Evolutionary conservation across 768 basidiomycete genomes (phyloP).

Genomic region (Amanita fuliginea): DNA sequence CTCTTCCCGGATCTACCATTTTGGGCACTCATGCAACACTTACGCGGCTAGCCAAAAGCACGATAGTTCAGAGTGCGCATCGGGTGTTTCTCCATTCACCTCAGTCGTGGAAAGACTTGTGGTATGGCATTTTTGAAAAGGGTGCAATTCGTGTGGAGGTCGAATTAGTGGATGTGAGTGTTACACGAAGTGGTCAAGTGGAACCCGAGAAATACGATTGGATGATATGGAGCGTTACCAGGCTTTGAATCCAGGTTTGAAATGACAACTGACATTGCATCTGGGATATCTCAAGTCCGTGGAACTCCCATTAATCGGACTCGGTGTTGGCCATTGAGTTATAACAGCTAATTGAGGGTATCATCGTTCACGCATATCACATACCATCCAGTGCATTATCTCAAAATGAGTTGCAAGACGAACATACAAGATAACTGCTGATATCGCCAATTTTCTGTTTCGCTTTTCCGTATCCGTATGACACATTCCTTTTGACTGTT

Average conservation of each 20-base stretch:
- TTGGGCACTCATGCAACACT: slow-evolving; percentile 27
- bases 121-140: slow-evolving; percentile 23
- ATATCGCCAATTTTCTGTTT: too few species aligned
- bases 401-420: too few species aligned
- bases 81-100: slow-evolving; percentile 28
- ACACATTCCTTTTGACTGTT: too few species aligned
- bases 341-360: too few species aligned
- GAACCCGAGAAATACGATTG: background rate
- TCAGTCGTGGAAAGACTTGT: slow-evolving; percentile 22
- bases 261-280: too few species aligned
- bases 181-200: slow-evolving; percentile 17
- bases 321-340: too few species aligned
- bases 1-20: slow-evolving; percentile 21
- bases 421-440: too few species aligned
- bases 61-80: background rate
- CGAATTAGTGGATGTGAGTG: slow-evolving; percentile 15
- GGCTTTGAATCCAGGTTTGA: slow-evolving; percentile 3
- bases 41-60: slow-evolving; percentile 21
- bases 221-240: slow-evolving; percentile 11
- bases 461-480: too few species aligned
- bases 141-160: slow-evolving; percentile 17
- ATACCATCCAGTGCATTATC: too few species aligned
- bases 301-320: too few species aligned
- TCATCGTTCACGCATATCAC: too few species aligned
- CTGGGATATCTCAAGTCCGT: too few species aligned